A percentile compares a stretch with the other conserved stretches of the same genome.
phyloP scores from a whole-genome alignment of 139 green algal genomes.

The Haematococcus sp. region DNA sequence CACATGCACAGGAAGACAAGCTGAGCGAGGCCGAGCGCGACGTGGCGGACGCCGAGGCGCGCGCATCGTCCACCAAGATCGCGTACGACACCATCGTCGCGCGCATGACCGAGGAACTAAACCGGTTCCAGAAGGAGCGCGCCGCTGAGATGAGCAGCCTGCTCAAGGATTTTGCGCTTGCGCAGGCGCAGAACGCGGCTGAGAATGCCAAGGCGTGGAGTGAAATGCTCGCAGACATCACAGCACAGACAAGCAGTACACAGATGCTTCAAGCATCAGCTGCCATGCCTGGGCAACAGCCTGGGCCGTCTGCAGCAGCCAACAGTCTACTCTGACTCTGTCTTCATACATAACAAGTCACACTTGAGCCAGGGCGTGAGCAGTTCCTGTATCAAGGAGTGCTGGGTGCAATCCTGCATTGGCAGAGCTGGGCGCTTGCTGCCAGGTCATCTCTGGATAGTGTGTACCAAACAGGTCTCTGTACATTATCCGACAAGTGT shows the following conservation, averaged over 20 bases:
- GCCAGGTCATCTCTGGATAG: no score
- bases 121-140: conserved; percentile 80
- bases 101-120: conserved; percentile 84
- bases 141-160: conserved; percentile 69
- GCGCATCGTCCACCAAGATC: conserved; percentile 29
- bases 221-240: conserved; percentile 52
- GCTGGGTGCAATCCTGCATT: no score
- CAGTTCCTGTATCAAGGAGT: no score
- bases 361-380: no score
- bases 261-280: no score
- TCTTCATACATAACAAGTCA: no score
- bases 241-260: conserved; percentile 1
- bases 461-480: no score
- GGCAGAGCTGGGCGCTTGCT: no score
- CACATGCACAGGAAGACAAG: conserved; percentile 41
- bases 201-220: conserved; percentile 72
- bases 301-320: no score
- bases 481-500: no score
- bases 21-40: conserved; percentile 76
- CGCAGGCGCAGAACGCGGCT: conserved; percentile 54
- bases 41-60: conserved; percentile 54
- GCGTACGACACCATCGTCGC: conserved; percentile 52
- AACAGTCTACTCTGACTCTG: no score
- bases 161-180: conserved; percentile 77
- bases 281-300: no score